Percentiles rank a stretch among this genome's conserved stretches.
phyloP scores from a whole-genome alignment of 2,329 filamentous ascomycete genomes.

The Hypoxylon rubiginosum region DNA sequence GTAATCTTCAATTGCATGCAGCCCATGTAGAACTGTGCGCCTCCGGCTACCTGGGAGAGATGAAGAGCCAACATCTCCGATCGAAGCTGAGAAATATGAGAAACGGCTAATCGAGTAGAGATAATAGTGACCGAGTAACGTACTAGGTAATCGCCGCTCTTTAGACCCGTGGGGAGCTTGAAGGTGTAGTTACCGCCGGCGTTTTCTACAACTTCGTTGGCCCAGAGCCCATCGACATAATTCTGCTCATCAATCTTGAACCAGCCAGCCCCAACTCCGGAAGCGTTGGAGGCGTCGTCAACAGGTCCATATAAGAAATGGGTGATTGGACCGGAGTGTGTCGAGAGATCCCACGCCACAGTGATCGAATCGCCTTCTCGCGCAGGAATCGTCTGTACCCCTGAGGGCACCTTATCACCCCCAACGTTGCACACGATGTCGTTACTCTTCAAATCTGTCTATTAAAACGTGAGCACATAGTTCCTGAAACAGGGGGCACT shows the following conservation, averaged over 20 bases:
- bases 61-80: slow-evolving; percentile 55
- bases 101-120: background rate
- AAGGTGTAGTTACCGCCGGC: slow-evolving; percentile 46
- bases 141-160: slow-evolving; percentile 53
- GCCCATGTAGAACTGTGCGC: slow-evolving; percentile 54
- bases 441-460: slow-evolving; percentile 47
- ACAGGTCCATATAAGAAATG: slow-evolving; percentile 55
- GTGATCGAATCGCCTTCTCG: slow-evolving; percentile 53
- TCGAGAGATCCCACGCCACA: slow-evolving; percentile 56
- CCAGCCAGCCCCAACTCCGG: slow-evolving; percentile 59
- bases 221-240: slow-evolving; percentile 46
- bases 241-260: slow-evolving; percentile 49
- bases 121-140: slow-evolving; percentile 1
- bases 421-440: slow-evolving; percentile 49
- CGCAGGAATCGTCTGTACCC: slow-evolving; percentile 51
- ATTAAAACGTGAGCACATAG: background rate
- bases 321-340: slow-evolving; percentile 56
- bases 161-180: slow-evolving; percentile 47
- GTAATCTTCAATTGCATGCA: slow-evolving; percentile 52
- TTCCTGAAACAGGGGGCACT: too few relatives aligned
- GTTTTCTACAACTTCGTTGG: slow-evolving; percentile 45
- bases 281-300: slow-evolving; percentile 75
- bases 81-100: slow-evolving; percentile 46
- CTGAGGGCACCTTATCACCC: slow-evolving; percentile 44
- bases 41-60: slow-evolving; percentile 46